Percentiles rank a stretch among this genome's conserved stretches.
These are phyloP conservation scores for Lecanosticta acicola DNA, from an alignment of 2,329 filamentous ascomycete genomes.

Conservation along the genomic window DNA sequence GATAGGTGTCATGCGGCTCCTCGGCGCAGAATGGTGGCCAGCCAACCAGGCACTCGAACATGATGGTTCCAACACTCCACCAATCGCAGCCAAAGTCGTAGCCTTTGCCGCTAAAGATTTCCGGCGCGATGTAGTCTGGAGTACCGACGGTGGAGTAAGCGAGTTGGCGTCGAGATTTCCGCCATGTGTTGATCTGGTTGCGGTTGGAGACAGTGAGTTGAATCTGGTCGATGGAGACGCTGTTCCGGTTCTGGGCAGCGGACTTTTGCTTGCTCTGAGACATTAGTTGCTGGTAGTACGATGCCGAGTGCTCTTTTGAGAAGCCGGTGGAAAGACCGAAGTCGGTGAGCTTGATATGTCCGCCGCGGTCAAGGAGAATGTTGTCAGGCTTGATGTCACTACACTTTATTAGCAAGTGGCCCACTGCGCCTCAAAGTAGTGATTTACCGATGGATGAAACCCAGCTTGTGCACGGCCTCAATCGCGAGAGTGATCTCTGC, in stretches of 20 bases:
- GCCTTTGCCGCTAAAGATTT: constrained; percentile 94
- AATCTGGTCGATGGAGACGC: constrained; percentile 94
- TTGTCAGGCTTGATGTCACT: constrained; percentile 99
- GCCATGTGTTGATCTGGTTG: constrained; percentile 97
- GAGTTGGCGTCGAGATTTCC: constrained; percentile 89
- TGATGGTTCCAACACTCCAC: constrained; percentile 98
- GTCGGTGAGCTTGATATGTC: constrained; percentile 96
- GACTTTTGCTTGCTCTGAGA: constrained; percentile 49
- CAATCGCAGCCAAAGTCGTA: constrained; percentile 98
- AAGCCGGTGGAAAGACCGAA: constrained; percentile 97
- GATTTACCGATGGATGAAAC: constrained; percentile 88
- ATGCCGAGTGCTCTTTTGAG: constrained; percentile 95
- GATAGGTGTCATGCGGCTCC: constrained; percentile 94
- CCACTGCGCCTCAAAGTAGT: neutral
- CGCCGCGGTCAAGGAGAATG: constrained; percentile 88
- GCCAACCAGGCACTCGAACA: constrained; percentile 98
- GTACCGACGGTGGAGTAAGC: constrained; percentile 98
- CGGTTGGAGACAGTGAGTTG: constrained; percentile 97
- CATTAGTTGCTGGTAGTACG: constrained; percentile 95
- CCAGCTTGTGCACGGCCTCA: constrained; percentile 94
- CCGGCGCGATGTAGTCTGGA: constrained; percentile 95
- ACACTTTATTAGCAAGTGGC: constrained; percentile 3
- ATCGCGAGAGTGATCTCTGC: constrained; percentile 97
- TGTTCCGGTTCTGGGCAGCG: constrained; percentile 66
- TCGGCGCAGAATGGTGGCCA: constrained; percentile 99